Percentiles rank a stretch among this genome's conserved stretches.
phyloP scores from a whole-genome alignment of 2,329 filamentous ascomycete genomes.

The Verticillium albo-atrum region DNA sequence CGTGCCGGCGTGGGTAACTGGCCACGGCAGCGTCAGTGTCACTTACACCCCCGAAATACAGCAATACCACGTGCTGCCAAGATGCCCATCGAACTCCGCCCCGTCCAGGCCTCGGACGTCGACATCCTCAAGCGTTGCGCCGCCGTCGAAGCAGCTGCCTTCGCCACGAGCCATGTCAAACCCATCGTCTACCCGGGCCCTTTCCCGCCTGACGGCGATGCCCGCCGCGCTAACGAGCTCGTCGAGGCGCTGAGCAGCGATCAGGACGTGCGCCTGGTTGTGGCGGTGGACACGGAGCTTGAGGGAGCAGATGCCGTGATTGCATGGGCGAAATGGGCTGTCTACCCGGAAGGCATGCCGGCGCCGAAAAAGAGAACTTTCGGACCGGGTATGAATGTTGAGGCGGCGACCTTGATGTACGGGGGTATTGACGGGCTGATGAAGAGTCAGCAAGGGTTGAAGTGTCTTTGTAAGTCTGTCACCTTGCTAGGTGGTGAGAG shows the following conservation, averaged over 20 bases:
- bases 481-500: background rate
- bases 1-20: background rate
- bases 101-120: slow-evolving; percentile 9
- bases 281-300: slow-evolving; percentile 11
- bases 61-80: background rate
- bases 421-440: slow-evolving; percentile 23
- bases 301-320: slow-evolving; percentile 20
- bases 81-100: slow-evolving; percentile 11
- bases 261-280: slow-evolving; percentile 6
- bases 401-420: slow-evolving; percentile 27
- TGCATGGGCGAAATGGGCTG: slow-evolving; percentile 30
- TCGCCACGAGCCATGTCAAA: background rate
- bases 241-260: slow-evolving; percentile 11
- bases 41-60: background rate
- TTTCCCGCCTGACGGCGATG: slow-evolving; percentile 17
- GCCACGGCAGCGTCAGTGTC: background rate
- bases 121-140: slow-evolving; percentile 7
- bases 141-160: background rate
- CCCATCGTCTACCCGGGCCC: slow-evolving; percentile 22
- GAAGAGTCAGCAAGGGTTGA: slow-evolving; percentile 22
- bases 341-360: slow-evolving; percentile 22
- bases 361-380: slow-evolving; percentile 16
- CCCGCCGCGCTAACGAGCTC: slow-evolving; percentile 16
- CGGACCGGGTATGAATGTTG: slow-evolving; percentile 24
- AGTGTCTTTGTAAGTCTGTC: slow-evolving; percentile 29